phyloP scores from a whole-genome alignment of 2,329 filamentous ascomycete genomes.

The Cadophora sp. region DNA sequence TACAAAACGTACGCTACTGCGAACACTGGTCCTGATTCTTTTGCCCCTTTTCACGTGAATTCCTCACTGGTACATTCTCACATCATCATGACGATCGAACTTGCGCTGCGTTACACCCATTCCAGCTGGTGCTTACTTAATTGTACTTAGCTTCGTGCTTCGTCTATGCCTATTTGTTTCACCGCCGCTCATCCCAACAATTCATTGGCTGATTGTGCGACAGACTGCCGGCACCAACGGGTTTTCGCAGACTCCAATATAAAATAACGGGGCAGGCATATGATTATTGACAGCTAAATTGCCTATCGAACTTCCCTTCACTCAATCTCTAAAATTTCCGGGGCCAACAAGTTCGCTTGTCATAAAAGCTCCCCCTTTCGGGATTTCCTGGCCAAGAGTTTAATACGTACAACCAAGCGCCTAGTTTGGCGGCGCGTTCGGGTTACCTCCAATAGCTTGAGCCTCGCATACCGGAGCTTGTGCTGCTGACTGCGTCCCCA shows the following conservation, averaged over 20 bases:
- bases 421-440: not conserved
- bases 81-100: conserved; percentile 4
- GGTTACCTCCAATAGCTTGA: not conserved
- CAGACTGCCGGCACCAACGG: not conserved
- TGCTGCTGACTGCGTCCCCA: not conserved
- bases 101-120: not conserved
- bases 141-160: not conserved
- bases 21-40: not conserved
- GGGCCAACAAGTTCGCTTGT: not conserved
- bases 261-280: not conserved
- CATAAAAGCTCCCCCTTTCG: not conserved
- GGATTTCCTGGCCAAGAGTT: not conserved
- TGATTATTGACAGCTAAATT: not conserved
- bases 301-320: not conserved
- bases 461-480: too few relatives aligned
- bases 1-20: too few relatives aligned
- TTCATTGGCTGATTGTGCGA: not conserved
- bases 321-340: not conserved
- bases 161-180: not conserved
- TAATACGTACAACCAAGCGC: not conserved
- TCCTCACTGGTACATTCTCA: not conserved
- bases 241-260: not conserved
- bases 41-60: not conserved
- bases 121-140: conserved; percentile 1
- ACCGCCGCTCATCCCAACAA: not conserved